These are phyloP conservation scores for Tricholomella constricta DNA, from an alignment of 768 basidiomycete genomes.

Conservation along the genomic window DNA sequence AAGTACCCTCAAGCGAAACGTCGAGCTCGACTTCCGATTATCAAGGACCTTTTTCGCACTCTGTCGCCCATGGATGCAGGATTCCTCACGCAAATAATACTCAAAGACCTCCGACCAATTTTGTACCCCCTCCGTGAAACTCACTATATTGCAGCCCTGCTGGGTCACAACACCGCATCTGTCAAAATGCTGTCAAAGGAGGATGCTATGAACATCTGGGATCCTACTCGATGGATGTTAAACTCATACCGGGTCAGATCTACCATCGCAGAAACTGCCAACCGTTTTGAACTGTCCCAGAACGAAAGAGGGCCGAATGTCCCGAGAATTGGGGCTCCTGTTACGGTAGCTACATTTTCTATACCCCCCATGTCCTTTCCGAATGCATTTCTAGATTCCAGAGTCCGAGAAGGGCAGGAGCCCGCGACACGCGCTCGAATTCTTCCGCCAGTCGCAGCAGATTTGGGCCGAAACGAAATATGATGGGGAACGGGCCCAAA, in stretches of 20 bases:
- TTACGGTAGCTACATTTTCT: slow-evolving; percentile 47
- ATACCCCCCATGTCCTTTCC: background rate
- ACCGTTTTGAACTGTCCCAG: slow-evolving; percentile 38
- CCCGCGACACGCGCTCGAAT: slow-evolving; percentile 54
- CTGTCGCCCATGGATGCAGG: slow-evolving; percentile 65
- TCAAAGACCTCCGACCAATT: slow-evolving; percentile 83
- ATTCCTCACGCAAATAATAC: slow-evolving; percentile 82
- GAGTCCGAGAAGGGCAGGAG: slow-evolving; percentile 78
- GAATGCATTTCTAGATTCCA: slow-evolving; percentile 58
- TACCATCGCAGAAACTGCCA: slow-evolving; percentile 58
- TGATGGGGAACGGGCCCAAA: slow-evolving; percentile 93
- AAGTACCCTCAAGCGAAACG: slow-evolving; percentile 26
- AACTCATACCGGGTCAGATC: slow-evolving; percentile 56
- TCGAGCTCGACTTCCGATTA: slow-evolving; percentile 36
- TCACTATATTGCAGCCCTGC: slow-evolving; percentile 52
- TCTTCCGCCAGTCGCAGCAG: slow-evolving; percentile 40
- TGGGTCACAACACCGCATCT: slow-evolving; percentile 57
- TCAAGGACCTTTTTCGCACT: slow-evolving; percentile 59
- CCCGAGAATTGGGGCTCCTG: slow-evolving; percentile 58
- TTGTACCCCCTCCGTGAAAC: slow-evolving; percentile 64
- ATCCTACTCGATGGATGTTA: slow-evolving; percentile 55
- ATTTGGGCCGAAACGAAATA: slow-evolving; percentile 94
- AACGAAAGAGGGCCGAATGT: slow-evolving; percentile 26
- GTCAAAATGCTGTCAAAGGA: slow-evolving; percentile 56
- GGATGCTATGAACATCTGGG: slow-evolving; percentile 75